Evolutionary conservation across 2,329 filamentous ascomycete genomes (phyloP), one percentile per base, ranked within the genome.

Genomic region (Diaporthe sp.): DNA sequence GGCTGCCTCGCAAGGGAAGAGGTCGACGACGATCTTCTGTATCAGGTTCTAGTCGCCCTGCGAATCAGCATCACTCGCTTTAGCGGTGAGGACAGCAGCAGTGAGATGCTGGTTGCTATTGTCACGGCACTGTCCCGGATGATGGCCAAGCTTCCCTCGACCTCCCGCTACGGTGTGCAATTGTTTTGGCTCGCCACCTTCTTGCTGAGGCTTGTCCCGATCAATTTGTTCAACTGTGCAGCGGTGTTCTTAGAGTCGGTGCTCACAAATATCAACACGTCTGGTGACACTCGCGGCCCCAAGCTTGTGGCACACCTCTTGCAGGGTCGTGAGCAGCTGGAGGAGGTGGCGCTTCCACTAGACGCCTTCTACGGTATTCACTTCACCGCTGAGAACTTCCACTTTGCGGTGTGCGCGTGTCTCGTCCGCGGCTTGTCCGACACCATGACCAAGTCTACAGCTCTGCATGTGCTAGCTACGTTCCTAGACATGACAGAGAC

Each of bases 101-200:
- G 87, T 77, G 92, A 93, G 78, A 92, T 94, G 91, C 86, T 93
- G 40, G 88, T 92, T 45, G 90, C 92, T 8, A 93, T 94, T 71
- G 88, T 93, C 30, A 92, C 90, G 3, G 89, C 91, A 3, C 81
- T 94, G 58, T 92, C 92, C 15, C 93, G 92, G 80, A 93, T 94
- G 91, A 92, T 93, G 87, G 86, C 89, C 22, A 93, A 93, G 79
- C 86, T 94, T 28, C 90, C 90, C 8, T 89, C 90, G 3, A 88
- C 91, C 13, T 94, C 92, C 38, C 88, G 92, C 42, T 94, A 94
- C 78, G 91, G 92, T 0, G 83, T 92, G 45, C 92, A 94, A 78
- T 85, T 94, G 8, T 94, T 94, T 80, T 94, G 92, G 92, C 85
- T 94, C 45, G 91, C 91, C 13, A 89, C 93, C 77, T 92, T 91